A percentile compares a stretch with the other conserved stretches of the same genome.
These are phyloP conservation scores for Chaetomium globosum DNA, from an alignment of 2,329 filamentous ascomycete genomes.

Conservation along the genomic window DNA sequence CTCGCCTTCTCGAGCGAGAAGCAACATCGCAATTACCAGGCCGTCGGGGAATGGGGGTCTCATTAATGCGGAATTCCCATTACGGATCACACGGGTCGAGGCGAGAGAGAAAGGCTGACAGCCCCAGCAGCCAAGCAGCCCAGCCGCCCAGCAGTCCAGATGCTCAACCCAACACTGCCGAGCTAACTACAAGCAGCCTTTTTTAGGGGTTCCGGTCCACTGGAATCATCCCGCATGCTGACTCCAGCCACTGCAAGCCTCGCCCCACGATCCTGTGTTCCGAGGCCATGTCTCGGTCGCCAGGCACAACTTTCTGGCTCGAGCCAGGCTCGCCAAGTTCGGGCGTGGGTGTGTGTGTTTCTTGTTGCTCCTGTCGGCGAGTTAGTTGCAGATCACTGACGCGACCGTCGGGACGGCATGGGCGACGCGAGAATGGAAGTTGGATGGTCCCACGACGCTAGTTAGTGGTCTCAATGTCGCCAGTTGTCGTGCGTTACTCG, in stretches of 20 bases:
- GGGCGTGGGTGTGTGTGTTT: background rate
- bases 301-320: background rate
- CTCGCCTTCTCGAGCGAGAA: slow-evolving; percentile 7
- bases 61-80: slow-evolving; percentile 19
- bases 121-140: background rate
- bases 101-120: background rate
- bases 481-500: slow-evolving; percentile 3
- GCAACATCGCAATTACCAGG: slow-evolving; percentile 30
- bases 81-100: background rate
- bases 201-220: slow-evolving; percentile 21
- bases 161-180: background rate
- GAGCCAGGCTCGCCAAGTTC: background rate
- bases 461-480: background rate
- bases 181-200: background rate
- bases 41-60: slow-evolving; percentile 19
- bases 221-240: slow-evolving; percentile 25
- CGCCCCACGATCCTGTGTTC: slow-evolving; percentile 15
- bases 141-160: background rate
- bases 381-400: slow-evolving; percentile 13
- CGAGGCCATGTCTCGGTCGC: background rate
- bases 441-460: background rate
- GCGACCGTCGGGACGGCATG: background rate
- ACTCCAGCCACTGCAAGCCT: slow-evolving; percentile 21
- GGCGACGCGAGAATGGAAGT: background rate
- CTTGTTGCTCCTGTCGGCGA: background rate